These are phyloP conservation scores for Camellia sinensis DNA, from an alignment of 148 eudicot species.

Conservation along the genomic window DNA sequence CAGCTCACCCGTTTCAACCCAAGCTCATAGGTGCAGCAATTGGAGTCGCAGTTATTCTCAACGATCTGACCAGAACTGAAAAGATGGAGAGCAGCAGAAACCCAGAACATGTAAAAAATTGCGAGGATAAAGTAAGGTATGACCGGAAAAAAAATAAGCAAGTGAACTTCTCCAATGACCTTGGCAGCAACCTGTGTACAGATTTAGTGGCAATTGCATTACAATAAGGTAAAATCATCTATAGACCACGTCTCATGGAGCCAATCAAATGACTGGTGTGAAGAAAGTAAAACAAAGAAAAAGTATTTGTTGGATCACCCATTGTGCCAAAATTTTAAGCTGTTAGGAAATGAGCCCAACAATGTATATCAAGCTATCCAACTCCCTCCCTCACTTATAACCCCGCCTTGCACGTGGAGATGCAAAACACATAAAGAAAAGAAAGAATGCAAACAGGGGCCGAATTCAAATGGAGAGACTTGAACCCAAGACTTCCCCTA, in stretches of 20 bases:
- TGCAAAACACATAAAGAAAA: no score
- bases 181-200: conserved; percentile 84
- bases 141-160: conserved; percentile 80
- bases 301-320: neutral
- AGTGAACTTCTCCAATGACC: conserved; percentile 96
- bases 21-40: conserved; percentile 92
- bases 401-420: no score
- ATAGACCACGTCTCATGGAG: neutral
- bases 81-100: conserved; percentile 79
- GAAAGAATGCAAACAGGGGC: no score
- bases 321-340: no score
- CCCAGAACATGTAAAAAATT: conserved; percentile 85
- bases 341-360: no score
- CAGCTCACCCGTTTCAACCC: conserved; percentile 65
- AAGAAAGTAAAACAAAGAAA: neutral
- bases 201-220: conserved; percentile 13
- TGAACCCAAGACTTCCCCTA: no score
- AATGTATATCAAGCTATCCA: no score
- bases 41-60: conserved; percentile 68
- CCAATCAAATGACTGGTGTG: neutral
- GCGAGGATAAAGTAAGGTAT: conserved; percentile 79
- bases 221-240: conserved; percentile 17
- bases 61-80: conserved; percentile 84
- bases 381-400: no score
- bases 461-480: no score